Percentiles rank a stretch among this genome's conserved stretches.
Evolutionary conservation across 805 yeast species (phyloP).

Genomic region (Wickerhamomyces hampshirensis): DNA sequence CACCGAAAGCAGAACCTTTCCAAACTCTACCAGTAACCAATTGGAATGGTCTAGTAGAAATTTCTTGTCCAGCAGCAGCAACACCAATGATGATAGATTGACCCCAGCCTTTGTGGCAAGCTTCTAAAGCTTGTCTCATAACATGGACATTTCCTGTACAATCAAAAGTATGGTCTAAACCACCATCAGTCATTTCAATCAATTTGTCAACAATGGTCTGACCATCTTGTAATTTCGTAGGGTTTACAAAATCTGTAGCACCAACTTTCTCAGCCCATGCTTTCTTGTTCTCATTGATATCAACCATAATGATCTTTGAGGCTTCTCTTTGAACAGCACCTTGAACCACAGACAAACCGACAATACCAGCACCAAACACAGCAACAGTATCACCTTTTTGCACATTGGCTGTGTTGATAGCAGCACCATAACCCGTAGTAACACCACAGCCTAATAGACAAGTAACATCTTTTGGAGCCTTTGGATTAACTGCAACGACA

Average conservation of each 20-base stretch:
- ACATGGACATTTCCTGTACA: conserved; percentile 96
- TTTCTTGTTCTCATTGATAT: conserved; percentile 78
- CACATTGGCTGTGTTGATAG: conserved; percentile 87
- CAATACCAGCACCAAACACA: conserved; percentile 97
- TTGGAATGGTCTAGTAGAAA: conserved; percentile 97
- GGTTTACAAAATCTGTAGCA: conserved; percentile 92
- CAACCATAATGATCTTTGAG: conserved; percentile 76
- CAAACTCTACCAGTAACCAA: conserved; percentile 98
- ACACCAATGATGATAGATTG: conserved; percentile 93
- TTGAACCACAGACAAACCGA: conserved; percentile 93
- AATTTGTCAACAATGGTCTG: conserved; percentile 75
- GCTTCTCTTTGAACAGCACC: conserved; percentile 89
- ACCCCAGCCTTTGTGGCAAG: conserved; percentile 99
- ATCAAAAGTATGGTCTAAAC: conserved; percentile 93
- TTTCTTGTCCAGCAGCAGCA: conserved; percentile 97
- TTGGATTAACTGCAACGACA: conserved; percentile 82
- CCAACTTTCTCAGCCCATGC: conserved; percentile 87
- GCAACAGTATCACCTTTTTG: conserved; percentile 91
- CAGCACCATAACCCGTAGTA: conserved; percentile 98
- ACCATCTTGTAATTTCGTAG: conserved; percentile 69
- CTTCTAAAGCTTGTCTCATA: conserved; percentile 95
- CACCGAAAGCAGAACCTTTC: conserved; percentile 99
- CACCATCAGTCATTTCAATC: conserved; percentile 92
- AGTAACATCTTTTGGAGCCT: conserved; percentile 80
- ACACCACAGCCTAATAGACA: conserved; percentile 98